Evolutionary conservation across 2,329 filamentous ascomycete species (phyloP).

Genomic region (Ascocoryne sarcoides): DNA sequence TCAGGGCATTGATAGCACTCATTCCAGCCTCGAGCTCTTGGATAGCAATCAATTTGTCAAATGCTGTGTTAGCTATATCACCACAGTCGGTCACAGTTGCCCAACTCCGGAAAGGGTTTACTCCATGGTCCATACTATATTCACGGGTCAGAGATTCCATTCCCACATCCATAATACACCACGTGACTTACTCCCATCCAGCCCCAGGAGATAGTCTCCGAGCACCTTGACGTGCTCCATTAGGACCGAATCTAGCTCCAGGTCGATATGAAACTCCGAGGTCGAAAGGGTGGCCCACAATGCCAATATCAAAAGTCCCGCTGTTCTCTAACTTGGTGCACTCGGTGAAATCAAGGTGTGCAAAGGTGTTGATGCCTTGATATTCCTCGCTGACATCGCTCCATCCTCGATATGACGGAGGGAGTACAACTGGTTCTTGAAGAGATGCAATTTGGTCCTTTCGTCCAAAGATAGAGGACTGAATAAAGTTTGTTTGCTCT

Average conservation of each 20-base stretch:
- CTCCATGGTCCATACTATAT: constrained; percentile 22
- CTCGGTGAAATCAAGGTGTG: constrained; percentile 21
- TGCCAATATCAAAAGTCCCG: constrained; percentile 25
- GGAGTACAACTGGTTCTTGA: constrained; percentile 11
- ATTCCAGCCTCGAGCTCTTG: constrained; percentile 24
- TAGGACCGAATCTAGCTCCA: constrained; percentile 25
- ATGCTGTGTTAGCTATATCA: constrained; percentile 25
- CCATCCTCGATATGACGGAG: constrained; percentile 13
- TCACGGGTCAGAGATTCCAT: too few relatives aligned
- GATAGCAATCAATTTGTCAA: constrained; percentile 24
- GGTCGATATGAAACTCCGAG: constrained; percentile 25
- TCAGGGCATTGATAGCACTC: constrained; percentile 16
- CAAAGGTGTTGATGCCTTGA: constrained; percentile 20
- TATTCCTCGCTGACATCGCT: constrained; percentile 9
- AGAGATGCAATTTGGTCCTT: constrained; percentile 3
- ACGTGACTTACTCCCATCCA: constrained; percentile 21
- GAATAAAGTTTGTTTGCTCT: constrained; percentile 11
- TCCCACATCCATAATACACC: too few relatives aligned
- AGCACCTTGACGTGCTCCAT: constrained; percentile 23
- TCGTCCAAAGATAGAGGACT: constrained; percentile 14
- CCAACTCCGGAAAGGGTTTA: constrained; percentile 26
- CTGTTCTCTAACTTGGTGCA: constrained; percentile 19
- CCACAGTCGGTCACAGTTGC: constrained; percentile 25
- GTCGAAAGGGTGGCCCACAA: constrained; percentile 27
- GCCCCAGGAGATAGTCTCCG: constrained; percentile 17